Evolutionary conservation across 148 eudicot genomes (phyloP), one percentile per base, ranked within the genome.

Genomic region (Pouteria glomerata): DNA sequence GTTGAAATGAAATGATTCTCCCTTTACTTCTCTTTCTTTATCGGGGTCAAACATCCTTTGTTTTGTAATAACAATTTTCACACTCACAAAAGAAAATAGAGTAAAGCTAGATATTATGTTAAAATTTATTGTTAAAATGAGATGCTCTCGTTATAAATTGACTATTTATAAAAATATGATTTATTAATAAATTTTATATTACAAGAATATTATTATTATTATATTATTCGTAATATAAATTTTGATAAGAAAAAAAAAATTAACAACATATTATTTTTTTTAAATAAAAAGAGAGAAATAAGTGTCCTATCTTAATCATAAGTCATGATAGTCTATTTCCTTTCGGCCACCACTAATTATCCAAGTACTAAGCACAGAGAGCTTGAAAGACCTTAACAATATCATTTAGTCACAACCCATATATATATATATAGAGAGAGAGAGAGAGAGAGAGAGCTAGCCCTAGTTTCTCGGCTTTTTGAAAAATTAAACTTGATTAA

Each of bases 291-390:
- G n/a, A 30, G 37, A 67, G 19, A 53, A 34, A 18, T 6, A 11
- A 21, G 72, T 53, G 31, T 34, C 47, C 48, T 35, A 51, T 45
- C 59, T 52, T 35, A 33, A 68, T 68, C 57, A 68, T 52, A 53
- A 68, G 42, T 35, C 72, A 53, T 68, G n/a, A 68, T 68, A 23
- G 52, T 19, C 60, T 14, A 33, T 68, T 67, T 53, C 72, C 72
- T 68, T 68, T 68, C 72, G 72, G 72, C 47, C 5, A 52, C 47
- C 72, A 68, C 72, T 68, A 67, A 33, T 47, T n/a, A n/a, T n/a
- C 4, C n/a, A 67, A 29, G 55, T 48, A 48, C 55, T 48, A 67
- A 3, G 23, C 45, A 27, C 16, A 23, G 21, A 63, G 27, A 63
- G 13, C 67, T 10, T 44, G 14, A 66, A 34, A 44, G 29, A 12